phyloP scores from a whole-genome alignment of 163 green algal genomes.

The Volvox carteri region DNA sequence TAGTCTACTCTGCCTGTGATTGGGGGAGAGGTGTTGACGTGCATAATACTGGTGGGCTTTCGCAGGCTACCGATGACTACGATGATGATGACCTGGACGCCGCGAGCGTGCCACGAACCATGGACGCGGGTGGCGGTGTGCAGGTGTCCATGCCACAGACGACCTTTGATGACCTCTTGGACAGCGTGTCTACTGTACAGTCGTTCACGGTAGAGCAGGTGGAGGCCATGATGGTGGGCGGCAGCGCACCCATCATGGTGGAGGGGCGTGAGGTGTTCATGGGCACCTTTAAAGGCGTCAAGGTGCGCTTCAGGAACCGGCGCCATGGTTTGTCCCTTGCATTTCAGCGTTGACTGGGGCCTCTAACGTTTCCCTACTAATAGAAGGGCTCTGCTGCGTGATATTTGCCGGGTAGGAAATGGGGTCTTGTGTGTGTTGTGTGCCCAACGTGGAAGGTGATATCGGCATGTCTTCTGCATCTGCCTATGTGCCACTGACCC shows the following conservation, averaged over 20 bases:
- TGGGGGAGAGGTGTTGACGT: no score
- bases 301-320: slow-evolving; percentile 27
- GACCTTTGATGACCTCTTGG: slow-evolving; percentile 63
- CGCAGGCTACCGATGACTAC: slow-evolving; percentile 52
- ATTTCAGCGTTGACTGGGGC: no score
- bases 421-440: no score
- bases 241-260: slow-evolving; percentile 47
- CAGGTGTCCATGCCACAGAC: slow-evolving; percentile 67
- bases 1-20: no score
- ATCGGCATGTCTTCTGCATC: no score
- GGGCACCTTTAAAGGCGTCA: slow-evolving; percentile 66
- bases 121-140: neutral
- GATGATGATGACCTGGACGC: slow-evolving; percentile 33
- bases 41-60: no score
- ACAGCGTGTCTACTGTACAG: slow-evolving; percentile 70
- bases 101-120: neutral
- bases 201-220: slow-evolving; percentile 67
- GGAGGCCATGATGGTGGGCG: slow-evolving; percentile 64
- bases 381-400: no score
- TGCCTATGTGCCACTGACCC: no score
- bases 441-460: no score
- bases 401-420: no score
- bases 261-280: slow-evolving; percentile 63
- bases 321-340: no score
- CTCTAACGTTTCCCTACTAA: no score